These are phyloP conservation scores for Delonix regia DNA, from an alignment of 306 rosid species.

Conservation along the genomic window DNA sequence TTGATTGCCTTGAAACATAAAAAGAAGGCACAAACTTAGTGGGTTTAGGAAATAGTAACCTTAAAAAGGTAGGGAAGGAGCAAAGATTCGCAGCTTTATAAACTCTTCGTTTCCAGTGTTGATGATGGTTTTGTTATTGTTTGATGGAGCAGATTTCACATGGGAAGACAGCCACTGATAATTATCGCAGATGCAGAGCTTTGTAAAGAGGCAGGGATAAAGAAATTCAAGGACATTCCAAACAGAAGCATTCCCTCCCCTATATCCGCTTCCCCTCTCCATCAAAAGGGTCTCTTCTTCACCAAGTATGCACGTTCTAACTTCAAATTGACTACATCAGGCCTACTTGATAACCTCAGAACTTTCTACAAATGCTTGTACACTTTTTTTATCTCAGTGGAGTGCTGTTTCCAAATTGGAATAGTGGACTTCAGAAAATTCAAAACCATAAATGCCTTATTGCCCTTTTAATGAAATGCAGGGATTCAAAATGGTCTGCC, in stretches of 20 bases:
- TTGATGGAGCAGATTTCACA: constrained; percentile 72
- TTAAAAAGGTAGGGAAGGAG: no score
- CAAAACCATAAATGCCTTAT: neutral
- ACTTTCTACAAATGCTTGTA: no score
- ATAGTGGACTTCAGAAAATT: neutral
- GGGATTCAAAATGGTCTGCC: constrained; percentile 90
- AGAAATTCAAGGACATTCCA: constrained; percentile 73
- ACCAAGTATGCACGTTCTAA: constrained; percentile 49
- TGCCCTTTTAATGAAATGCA: constrained; percentile 32
- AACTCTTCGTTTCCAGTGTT: neutral
- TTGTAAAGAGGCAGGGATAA: constrained; percentile 83
- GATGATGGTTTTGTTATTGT: neutral
- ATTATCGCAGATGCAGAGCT: constrained; percentile 88
- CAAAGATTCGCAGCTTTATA: neutral
- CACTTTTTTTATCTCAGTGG: neutral
- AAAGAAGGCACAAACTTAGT: neutral
- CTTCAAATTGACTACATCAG: neutral
- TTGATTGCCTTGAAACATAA: neutral
- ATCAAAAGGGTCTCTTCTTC: constrained; percentile 94
- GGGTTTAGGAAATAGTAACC: neutral
- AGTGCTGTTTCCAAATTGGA: constrained; percentile 1
- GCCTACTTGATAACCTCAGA: neutral
- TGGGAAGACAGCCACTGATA: constrained; percentile 91
- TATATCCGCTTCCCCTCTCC: constrained; percentile 86
- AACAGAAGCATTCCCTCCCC: constrained; percentile 95